A percentile compares a stretch with the other conserved stretches of the same genome.
These are phyloP conservation scores for Asterella californica DNA, from an alignment of 225 moss, liverwort and hornwort species.

Conservation along the genomic window DNA sequence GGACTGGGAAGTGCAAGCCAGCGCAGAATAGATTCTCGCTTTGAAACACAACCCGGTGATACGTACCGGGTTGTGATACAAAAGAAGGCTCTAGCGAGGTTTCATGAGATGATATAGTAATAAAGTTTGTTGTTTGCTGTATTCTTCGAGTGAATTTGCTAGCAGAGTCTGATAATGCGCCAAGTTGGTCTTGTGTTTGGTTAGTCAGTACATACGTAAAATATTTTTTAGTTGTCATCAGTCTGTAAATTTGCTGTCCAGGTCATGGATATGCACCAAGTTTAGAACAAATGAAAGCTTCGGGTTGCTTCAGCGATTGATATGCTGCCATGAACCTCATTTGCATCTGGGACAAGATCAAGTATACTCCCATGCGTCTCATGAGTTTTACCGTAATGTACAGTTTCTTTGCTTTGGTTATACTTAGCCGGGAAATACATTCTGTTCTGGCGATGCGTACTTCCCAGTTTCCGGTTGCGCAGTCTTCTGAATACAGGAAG, in stretches of 20 bases:
- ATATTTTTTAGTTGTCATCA: neutral
- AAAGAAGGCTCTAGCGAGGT: conserved; percentile 95
- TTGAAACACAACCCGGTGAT: conserved; percentile 98
- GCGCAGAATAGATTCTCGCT: conserved; percentile 76
- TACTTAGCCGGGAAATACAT: too few species aligned
- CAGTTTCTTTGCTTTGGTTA: too few species aligned
- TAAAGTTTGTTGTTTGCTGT: conserved; percentile 2
- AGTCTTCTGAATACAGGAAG: too few species aligned
- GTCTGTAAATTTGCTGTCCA: conserved; percentile 17
- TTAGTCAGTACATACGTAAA: neutral
- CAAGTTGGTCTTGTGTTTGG: neutral
- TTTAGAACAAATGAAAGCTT: neutral
- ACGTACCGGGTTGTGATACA: conserved; percentile 98
- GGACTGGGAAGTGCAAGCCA: conserved; percentile 95
- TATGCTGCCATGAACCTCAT: too few species aligned
- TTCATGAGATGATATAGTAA: conserved; percentile 88
- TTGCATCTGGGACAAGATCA: too few species aligned
- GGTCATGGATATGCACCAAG: conserved; percentile 11
- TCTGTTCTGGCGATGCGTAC: too few species aligned
- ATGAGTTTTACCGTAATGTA: too few species aligned
- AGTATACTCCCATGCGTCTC: too few species aligned
- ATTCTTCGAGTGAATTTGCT: neutral
- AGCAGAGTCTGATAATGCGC: neutral
- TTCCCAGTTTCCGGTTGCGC: too few species aligned
- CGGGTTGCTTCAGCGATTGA: neutral